Conservation (phyloP, 805 yeast species). For the Zygosaccharomyces bailii region DNA sequence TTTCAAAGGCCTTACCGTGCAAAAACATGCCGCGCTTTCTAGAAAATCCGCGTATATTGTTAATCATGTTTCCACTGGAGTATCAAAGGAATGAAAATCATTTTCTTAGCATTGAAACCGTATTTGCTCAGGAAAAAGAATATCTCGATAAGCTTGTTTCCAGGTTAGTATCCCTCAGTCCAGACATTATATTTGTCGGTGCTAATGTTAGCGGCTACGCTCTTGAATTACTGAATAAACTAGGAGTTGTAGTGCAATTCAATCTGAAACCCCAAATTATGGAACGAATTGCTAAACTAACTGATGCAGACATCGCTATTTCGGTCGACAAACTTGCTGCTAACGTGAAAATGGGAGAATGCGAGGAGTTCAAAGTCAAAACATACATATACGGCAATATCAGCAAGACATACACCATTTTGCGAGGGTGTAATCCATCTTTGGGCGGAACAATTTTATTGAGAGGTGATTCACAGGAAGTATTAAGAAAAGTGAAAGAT, state of each 20-base stretch:
- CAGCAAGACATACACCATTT: slow-evolving; percentile 69
- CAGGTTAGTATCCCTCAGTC: slow-evolving; percentile 69
- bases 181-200: slow-evolving; percentile 75
- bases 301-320: slow-evolving; percentile 79
- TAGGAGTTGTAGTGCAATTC: slow-evolving; percentile 77
- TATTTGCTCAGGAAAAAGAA: slow-evolving; percentile 83
- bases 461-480: slow-evolving; percentile 70
- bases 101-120: slow-evolving; percentile 76
- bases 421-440: slow-evolving; percentile 69
- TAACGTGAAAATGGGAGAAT: slow-evolving; percentile 67
- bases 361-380: slow-evolving; percentile 67
- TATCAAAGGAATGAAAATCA: slow-evolving; percentile 73
- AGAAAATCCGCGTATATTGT: slow-evolving; percentile 66
- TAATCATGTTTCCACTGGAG: slow-evolving; percentile 86
- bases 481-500: slow-evolving; percentile 64
- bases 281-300: slow-evolving; percentile 69
- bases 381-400: slow-evolving; percentile 54
- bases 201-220: slow-evolving; percentile 83
- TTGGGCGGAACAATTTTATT: slow-evolving; percentile 82
- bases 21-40: slow-evolving; percentile 70
- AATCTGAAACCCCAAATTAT: slow-evolving; percentile 80
- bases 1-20: slow-evolving; percentile 78
- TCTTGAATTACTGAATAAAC: slow-evolving; percentile 60
- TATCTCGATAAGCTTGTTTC: slow-evolving; percentile 77
- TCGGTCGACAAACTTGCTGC: slow-evolving; percentile 82